These are phyloP conservation scores for Moricandia arvensis DNA, from an alignment of 345 rosid genomes.

Conservation along the genomic window DNA sequence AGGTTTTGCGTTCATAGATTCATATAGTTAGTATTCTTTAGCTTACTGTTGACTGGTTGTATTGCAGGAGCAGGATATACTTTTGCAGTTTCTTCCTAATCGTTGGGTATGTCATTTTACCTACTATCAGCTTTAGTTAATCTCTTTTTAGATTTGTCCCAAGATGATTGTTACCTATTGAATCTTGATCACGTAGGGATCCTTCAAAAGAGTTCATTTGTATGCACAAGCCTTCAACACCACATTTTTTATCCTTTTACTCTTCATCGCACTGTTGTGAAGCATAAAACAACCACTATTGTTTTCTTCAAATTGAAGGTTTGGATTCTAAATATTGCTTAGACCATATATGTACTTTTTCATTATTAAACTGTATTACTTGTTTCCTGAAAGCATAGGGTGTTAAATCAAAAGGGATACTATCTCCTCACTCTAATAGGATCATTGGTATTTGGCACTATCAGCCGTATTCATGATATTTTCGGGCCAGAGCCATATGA, in stretches of 20 bases:
- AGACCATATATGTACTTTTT: too few species aligned
- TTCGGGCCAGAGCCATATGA: slow-evolving; percentile 71
- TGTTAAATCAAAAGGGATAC: slow-evolving; percentile 92
- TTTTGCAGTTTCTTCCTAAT: slow-evolving; percentile 89
- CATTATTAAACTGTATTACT: too few species aligned
- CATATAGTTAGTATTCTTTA: neutral
- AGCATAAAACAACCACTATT: too few species aligned
- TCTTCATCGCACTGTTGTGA: too few species aligned
- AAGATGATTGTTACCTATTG: too few species aligned
- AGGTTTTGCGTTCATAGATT: neutral
- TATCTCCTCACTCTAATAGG: slow-evolving; percentile 94
- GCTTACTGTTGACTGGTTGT: too few species aligned
- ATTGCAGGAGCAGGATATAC: slow-evolving; percentile 61
- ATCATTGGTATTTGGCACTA: slow-evolving; percentile 92
- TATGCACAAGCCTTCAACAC: slow-evolving; percentile 76
- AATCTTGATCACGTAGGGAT: too few species aligned
- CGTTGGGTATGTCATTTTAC: neutral
- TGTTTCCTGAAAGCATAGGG: too few species aligned
- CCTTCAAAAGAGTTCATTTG: slow-evolving; percentile 87
- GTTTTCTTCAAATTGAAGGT: too few species aligned
- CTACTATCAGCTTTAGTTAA: neutral
- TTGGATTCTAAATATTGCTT: too few species aligned
- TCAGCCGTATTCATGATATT: slow-evolving; percentile 80
- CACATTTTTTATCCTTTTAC: slow-evolving; percentile 78
- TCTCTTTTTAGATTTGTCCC: too few species aligned